Percentiles rank a stretch among this genome's conserved stretches.
Evolutionary conservation across 768 basidiomycete genomes (phyloP).

Genomic region (Mycena pura): DNA sequence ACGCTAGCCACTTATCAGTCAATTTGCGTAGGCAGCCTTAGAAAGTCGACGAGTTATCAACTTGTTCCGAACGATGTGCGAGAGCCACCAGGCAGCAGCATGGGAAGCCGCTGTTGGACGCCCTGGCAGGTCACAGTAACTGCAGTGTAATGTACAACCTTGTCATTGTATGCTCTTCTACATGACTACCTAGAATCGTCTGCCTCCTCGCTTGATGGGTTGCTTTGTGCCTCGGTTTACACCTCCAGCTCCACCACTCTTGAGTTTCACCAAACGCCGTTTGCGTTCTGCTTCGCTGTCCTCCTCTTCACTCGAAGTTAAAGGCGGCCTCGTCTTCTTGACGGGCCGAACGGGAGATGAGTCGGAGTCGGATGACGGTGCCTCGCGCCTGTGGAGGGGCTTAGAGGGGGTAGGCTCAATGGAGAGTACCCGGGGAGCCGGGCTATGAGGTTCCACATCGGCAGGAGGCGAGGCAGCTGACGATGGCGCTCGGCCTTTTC

Average conservation of each 20-base stretch:
- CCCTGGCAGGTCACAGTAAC: conserved; percentile 8
- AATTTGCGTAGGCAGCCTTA: background rate
- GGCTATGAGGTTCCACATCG: conserved; percentile 16
- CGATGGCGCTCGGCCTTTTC: conserved; percentile 17
- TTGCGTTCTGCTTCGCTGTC: conserved; percentile 66
- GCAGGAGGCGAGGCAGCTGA: conserved; percentile 28
- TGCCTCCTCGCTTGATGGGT: conserved; percentile 78
- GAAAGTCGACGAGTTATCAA: conserved; percentile 21
- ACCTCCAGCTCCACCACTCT: conserved; percentile 40
- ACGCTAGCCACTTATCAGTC: background rate
- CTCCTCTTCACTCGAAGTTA: conserved; percentile 56
- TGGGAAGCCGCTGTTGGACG: conserved; percentile 24
- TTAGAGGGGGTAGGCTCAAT: conserved; percentile 22
- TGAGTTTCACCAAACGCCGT: conserved; percentile 21
- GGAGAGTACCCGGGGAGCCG: conserved; percentile 13
- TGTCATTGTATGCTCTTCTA: background rate
- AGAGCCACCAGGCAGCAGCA: conserved; percentile 22
- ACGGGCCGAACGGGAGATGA: conserved; percentile 56
- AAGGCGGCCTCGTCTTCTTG: conserved; percentile 55
- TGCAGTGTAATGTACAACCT: background rate
- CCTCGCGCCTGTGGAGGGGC: conserved; percentile 32
- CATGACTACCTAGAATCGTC: conserved; percentile 60
- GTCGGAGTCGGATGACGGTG: conserved; percentile 52
- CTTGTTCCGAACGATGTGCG: conserved; percentile 27
- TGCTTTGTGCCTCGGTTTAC: conserved; percentile 65